Conservation (phyloP, 768 basidiomycete species). For the Artomyces pyxidatus region DNA sequence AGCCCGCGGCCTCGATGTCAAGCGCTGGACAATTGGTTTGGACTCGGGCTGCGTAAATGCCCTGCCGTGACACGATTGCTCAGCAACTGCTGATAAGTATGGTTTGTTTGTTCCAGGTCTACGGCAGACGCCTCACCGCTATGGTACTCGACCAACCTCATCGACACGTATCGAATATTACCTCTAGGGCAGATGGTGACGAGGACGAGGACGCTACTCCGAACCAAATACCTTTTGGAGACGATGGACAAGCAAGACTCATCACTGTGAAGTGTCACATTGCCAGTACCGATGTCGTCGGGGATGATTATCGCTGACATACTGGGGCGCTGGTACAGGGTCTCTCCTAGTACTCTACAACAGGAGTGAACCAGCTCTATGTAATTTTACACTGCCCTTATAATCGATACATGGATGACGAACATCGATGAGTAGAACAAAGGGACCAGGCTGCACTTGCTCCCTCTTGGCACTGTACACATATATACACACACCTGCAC, state of each 20-base stretch:
- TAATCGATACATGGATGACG: no score
- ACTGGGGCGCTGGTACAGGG: no score
- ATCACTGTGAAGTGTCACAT: constrained; percentile 42
- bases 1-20: constrained; percentile 68
- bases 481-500: no score
- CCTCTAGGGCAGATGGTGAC: constrained; percentile 11
- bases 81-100: not conserved
- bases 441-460: not conserved
- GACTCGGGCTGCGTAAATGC: constrained; percentile 73
- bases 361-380: not conserved
- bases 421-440: not conserved
- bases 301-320: no score
- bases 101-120: constrained; percentile 32
- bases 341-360: no score
- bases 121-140: constrained; percentile 56
- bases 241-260: constrained; percentile 38
- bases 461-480: not conserved
- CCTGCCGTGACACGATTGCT: not conserved
- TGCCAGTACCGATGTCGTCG: no score
- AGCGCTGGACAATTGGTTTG: constrained; percentile 77
- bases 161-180: not conserved
- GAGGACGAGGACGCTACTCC: constrained; percentile 13
- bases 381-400: no score
- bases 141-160: constrained; percentile 41
- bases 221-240: constrained; percentile 45